These are phyloP conservation scores for Physcomitrellopsis africana DNA, from an alignment of 225 moss, liverwort and hornwort genomes.

Conservation along the genomic window DNA sequence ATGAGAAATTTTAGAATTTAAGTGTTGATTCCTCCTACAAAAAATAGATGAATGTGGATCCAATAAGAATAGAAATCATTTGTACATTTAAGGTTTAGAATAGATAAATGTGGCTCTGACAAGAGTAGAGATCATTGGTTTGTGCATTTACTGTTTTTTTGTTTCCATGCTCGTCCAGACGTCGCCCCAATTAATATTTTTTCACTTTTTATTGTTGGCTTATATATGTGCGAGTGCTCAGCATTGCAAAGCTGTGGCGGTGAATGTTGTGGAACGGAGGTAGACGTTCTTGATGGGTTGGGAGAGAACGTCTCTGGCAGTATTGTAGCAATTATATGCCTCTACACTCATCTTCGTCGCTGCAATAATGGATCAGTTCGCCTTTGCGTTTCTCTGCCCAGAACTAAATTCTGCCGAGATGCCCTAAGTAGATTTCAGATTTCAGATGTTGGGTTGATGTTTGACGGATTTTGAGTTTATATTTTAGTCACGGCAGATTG, in stretches of 20 bases:
- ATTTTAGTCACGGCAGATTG: neutral
- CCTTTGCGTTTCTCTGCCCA: neutral
- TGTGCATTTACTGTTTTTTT: too few relatives aligned
- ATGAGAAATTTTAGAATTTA: too few relatives aligned
- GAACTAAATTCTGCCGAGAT: neutral
- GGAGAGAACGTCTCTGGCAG: neutral
- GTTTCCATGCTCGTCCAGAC: too few relatives aligned
- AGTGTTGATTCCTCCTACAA: too few relatives aligned
- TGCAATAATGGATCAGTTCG: neutral
- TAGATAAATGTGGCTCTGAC: too few relatives aligned
- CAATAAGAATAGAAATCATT: too few relatives aligned
- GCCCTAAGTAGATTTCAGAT: neutral
- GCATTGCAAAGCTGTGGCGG: neutral
- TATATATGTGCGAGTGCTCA: neutral
- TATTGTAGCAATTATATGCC: neutral
- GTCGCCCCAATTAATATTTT: too few relatives aligned
- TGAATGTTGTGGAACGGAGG: conserved; percentile 7
- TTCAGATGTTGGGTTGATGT: neutral
- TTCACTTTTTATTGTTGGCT: too few relatives aligned
- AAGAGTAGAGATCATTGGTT: too few relatives aligned
- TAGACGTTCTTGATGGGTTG: neutral
- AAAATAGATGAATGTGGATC: too few relatives aligned
- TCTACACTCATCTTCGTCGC: neutral
- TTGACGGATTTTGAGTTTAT: neutral
- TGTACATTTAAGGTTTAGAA: too few relatives aligned